A percentile compares a stretch with the other conserved stretches of the same genome.
Conservation (phyloP, 1,139 yeast species). For the Diutina sp. region DNA sequence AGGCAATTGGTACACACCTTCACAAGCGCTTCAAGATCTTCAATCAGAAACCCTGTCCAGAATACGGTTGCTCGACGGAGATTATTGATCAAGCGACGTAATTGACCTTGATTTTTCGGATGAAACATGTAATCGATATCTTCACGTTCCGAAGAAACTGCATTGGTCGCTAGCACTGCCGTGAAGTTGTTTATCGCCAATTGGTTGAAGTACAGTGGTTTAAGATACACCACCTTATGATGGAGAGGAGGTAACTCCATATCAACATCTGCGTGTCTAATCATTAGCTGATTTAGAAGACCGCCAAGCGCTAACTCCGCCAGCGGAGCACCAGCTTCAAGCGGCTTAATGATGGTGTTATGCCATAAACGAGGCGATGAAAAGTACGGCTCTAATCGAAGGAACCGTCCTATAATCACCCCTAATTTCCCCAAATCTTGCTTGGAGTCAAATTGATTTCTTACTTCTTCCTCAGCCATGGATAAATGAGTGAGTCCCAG, state of each 20-base stretch:
- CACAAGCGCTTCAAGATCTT: conserved; percentile 39
- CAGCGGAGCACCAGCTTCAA: conserved; percentile 10
- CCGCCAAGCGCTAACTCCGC: neutral
- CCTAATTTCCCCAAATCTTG: conserved; percentile 47
- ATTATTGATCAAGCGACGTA: conserved; percentile 45
- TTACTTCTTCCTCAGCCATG: conserved; percentile 34
- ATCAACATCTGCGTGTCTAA: conserved; percentile 49
- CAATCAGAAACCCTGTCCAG: conserved; percentile 59
- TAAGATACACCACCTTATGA: conserved; percentile 42
- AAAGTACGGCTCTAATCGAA: conserved; percentile 48
- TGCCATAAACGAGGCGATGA: conserved; percentile 36
- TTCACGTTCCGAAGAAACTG: conserved; percentile 56
- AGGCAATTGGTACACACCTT: conserved; percentile 35
- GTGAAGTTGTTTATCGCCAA: conserved; percentile 49
- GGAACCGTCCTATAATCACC: conserved; percentile 35
- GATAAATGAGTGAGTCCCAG: conserved; percentile 51
- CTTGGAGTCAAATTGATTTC: conserved; percentile 20
- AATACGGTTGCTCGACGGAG: conserved; percentile 56
- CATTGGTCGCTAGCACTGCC: conserved; percentile 58
- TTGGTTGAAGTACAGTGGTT: conserved; percentile 50
- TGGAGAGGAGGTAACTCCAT: conserved; percentile 46
- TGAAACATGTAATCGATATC: conserved; percentile 65
- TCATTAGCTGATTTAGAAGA: conserved; percentile 33
- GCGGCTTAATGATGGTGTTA: conserved; percentile 33
- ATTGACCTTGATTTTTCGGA: conserved; percentile 38